These are phyloP conservation scores for Podospora sp. DNA, from an alignment of 495 filamentous ascomycete species.

Conservation along the genomic window DNA sequence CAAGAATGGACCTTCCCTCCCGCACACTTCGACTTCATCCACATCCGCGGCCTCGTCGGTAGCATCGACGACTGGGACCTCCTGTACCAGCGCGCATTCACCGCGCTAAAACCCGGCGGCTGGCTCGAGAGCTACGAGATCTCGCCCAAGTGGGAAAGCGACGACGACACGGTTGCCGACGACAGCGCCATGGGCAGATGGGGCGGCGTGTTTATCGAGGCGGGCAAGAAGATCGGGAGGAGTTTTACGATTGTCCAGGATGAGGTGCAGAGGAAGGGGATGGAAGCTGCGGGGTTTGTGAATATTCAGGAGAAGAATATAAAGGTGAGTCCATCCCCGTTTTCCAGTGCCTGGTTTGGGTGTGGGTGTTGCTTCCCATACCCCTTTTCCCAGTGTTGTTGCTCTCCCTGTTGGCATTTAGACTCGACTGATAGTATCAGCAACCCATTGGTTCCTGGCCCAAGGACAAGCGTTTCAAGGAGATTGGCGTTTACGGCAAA, in stretches of 20 bases:
- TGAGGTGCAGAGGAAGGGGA: constrained; percentile 35
- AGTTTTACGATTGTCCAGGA: constrained; percentile 28
- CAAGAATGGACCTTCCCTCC: constrained; percentile 47
- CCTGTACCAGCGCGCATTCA: constrained; percentile 40
- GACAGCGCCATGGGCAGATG: constrained; percentile 24
- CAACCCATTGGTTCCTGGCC: constrained; percentile 2
- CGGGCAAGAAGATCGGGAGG: constrained; percentile 22
- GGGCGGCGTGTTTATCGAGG: constrained; percentile 25
- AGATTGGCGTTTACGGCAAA: constrained; percentile 45
- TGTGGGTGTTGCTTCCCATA: no score
- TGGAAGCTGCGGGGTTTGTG: constrained; percentile 53
- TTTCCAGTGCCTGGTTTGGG: no score
- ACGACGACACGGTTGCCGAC: constrained; percentile 23
- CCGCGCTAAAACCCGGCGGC: constrained; percentile 30
- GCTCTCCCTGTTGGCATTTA: not conserved
- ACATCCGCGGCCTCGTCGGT: constrained; percentile 55
- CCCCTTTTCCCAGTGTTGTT: not conserved
- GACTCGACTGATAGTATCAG: not conserved
- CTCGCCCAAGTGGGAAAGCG: constrained; percentile 27
- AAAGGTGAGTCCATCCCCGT: constrained; percentile 4
- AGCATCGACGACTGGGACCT: constrained; percentile 56
- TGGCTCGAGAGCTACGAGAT: constrained; percentile 32
- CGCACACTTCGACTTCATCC: constrained; percentile 61
- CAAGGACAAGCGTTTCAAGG: constrained; percentile 49
- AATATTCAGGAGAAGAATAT: constrained; percentile 35